phyloP scores from a whole-genome alignment of 352 stramenopile species.

The Globisporangium apiculatum region DNA sequence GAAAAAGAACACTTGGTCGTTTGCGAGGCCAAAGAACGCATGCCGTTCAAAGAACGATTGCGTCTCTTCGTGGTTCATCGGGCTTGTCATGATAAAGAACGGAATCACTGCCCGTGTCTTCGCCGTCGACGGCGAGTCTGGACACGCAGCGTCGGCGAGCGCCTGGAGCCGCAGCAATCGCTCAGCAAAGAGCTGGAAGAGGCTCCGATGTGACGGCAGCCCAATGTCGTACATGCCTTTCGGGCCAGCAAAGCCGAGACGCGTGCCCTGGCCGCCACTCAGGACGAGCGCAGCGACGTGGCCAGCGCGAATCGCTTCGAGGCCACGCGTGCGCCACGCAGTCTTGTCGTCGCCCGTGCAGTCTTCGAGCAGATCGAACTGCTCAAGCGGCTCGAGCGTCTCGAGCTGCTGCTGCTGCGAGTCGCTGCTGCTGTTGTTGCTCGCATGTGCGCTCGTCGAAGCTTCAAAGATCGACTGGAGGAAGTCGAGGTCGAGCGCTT shows the following conservation, averaged over 20 bases:
- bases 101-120: conserved; percentile 29
- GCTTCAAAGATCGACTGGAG: conserved; percentile 58
- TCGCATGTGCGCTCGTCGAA: conserved; percentile 25
- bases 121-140: not conserved
- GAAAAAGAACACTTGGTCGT: conserved; percentile 94
- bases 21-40: conserved; percentile 88
- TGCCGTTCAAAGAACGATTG: conserved; percentile 87
- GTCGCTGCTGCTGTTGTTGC: conserved; percentile 1
- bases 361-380: conserved; percentile 51
- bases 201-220: conserved; percentile 85
- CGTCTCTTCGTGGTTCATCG: conserved; percentile 94
- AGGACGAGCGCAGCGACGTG: conserved; percentile 94
- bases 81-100: conserved; percentile 97
- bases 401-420: conserved; percentile 6
- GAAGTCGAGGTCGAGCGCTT: conserved; percentile 57
- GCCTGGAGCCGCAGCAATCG: conserved; percentile 74
- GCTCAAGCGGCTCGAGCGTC: conserved; percentile 54
- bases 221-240: conserved; percentile 95
- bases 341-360: conserved; percentile 34
- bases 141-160: conserved; percentile 23
- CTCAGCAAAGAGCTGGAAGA: conserved; percentile 95
- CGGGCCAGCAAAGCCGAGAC: conserved; percentile 93
- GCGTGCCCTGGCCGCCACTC: conserved; percentile 93
- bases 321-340: conserved; percentile 38
- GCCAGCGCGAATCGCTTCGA: conserved; percentile 76